Conservation (phyloP, 2,329 filamentous ascomycete genomes). For the Calonectria pteridis region DNA sequence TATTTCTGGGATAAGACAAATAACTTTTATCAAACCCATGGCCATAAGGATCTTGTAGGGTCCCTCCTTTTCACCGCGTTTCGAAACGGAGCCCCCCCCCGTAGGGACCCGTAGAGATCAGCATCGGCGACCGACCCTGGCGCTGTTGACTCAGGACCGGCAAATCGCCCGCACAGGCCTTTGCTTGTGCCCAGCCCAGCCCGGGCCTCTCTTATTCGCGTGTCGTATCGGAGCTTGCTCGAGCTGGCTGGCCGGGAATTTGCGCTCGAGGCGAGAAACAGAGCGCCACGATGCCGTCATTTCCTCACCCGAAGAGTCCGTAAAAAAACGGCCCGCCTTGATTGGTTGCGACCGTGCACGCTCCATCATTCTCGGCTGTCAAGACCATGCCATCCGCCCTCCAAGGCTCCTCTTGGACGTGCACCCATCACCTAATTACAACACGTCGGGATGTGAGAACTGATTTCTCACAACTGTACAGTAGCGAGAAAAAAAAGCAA, state of each 20-base stretch:
- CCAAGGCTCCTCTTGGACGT: not conserved
- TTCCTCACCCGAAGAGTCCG: not conserved
- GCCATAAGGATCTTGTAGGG: not conserved
- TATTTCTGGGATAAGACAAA: not conserved
- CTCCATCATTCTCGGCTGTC: not conserved
- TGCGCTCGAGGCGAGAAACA: not conserved
- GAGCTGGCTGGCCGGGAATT: not conserved
- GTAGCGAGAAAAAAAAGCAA: not conserved
- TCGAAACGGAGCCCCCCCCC: slow-evolving; percentile 4
- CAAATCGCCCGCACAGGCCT: not conserved
- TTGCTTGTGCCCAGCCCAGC: not conserved
- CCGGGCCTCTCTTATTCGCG: not conserved
- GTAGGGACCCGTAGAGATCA: not conserved
- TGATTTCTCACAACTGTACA: not conserved
- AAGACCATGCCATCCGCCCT: not conserved
- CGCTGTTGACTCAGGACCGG: not conserved
- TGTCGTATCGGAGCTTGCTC: not conserved
- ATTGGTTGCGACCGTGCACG: not conserved
- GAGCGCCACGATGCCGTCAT: not conserved
- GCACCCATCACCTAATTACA: not conserved
- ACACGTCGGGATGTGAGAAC: not conserved
- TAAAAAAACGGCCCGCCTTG: not conserved
- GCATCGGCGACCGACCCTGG: not conserved
- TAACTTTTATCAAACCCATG: slow-evolving; percentile 8
- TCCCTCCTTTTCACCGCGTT: not conserved